Conservation (phyloP, 2,329 filamentous ascomycete species). For the Magnaporthiopsis rhizophila region DNA sequence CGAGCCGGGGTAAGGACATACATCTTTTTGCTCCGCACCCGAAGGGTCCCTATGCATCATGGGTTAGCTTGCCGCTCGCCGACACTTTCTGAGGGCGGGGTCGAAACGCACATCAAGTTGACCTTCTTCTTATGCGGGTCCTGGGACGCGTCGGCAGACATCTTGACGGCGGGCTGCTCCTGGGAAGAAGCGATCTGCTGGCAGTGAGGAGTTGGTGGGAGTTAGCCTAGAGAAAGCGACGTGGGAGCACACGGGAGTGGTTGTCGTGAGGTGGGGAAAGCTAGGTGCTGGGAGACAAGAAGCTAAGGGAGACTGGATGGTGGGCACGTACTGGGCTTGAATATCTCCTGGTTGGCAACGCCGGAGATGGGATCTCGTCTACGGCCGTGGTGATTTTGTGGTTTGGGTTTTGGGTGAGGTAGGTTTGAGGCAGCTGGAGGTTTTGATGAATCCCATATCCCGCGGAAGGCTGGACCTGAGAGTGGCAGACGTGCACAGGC, state of each 20-base stretch:
- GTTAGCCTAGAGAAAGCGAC: not conserved
- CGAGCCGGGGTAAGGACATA: slow-evolving; percentile 36
- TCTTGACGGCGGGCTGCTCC: slow-evolving; percentile 36
- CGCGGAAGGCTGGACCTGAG: not conserved
- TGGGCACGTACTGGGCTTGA: not conserved
- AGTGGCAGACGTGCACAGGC: not conserved
- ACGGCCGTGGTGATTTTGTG: slow-evolving; percentile 5
- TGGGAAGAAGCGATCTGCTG: not conserved
- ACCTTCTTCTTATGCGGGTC: slow-evolving; percentile 54
- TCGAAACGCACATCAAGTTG: slow-evolving; percentile 61
- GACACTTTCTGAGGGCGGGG: not conserved
- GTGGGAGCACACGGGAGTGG: not conserved
- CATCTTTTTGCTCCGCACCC: slow-evolving; percentile 77
- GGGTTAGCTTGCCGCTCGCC: slow-evolving; percentile 5
- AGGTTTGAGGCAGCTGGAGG: slow-evolving; percentile 5
- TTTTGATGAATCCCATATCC: slow-evolving; percentile 1
- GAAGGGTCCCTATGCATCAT: slow-evolving; percentile 66
- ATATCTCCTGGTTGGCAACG: slow-evolving; percentile 10
- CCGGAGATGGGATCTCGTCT: slow-evolving; percentile 8
- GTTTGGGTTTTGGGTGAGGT: slow-evolving; percentile 1
- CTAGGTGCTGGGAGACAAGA: not conserved
- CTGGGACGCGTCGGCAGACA: slow-evolving; percentile 50
- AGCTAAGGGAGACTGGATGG: not conserved
- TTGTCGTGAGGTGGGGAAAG: not conserved
- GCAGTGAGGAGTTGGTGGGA: slow-evolving; percentile 7